Percentiles rank a stretch among this genome's conserved stretches.
Conservation (phyloP, 2,329 filamentous ascomycete genomes). For the Thermothelomyces thermophilus region DNA sequence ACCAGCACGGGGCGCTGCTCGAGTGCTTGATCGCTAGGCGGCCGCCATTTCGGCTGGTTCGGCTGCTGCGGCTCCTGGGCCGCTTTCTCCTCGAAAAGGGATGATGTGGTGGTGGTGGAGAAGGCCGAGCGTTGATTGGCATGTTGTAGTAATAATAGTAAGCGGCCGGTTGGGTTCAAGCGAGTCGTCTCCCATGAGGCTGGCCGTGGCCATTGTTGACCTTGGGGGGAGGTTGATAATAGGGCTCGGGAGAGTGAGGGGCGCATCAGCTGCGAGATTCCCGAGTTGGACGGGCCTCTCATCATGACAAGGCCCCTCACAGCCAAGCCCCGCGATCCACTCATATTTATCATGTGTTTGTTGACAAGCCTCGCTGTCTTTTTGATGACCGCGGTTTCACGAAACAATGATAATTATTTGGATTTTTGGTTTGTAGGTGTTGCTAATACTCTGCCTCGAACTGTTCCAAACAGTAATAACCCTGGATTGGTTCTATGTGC, state of each 20-base stretch:
- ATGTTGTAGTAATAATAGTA: no score
- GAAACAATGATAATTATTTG: no score
- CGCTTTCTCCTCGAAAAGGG: background rate
- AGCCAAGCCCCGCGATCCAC: conserved; percentile 1
- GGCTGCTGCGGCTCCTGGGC: conserved; percentile 1
- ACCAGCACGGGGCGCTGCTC: conserved; percentile 33
- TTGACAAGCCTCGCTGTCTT: background rate
- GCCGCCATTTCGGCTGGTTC: conserved; percentile 20
- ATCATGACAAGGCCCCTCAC: background rate
- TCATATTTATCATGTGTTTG: no score
- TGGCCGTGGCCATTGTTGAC: background rate
- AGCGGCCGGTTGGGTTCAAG: background rate
- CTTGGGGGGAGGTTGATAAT: no score
- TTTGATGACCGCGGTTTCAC: background rate
- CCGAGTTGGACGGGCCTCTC: background rate
- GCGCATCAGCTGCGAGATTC: background rate
- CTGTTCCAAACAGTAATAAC: no score
- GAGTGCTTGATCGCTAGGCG: conserved; percentile 26
- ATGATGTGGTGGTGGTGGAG: conserved; percentile 12
- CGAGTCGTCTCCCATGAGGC: background rate
- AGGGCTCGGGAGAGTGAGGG: background rate
- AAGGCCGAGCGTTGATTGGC: background rate
- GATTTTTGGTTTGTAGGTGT: no score
- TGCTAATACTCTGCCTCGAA: no score
- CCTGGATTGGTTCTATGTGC: no score